Conservation (phyloP, 306 rosid genomes). For the Trifolium repens region DNA sequence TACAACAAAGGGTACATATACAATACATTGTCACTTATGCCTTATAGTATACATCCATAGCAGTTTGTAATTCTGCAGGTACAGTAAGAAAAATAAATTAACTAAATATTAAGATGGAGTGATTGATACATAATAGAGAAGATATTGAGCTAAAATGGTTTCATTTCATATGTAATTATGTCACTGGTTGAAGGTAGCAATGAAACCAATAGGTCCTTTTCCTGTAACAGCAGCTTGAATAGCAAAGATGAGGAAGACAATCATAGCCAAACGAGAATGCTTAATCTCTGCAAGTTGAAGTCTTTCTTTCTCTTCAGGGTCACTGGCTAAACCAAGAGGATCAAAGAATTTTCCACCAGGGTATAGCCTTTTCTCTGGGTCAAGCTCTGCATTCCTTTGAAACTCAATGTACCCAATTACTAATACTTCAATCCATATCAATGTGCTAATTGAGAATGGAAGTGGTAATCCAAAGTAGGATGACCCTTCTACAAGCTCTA, state of each 20-base stretch:
- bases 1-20: not conserved
- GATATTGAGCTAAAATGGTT: slow-evolving; percentile 4
- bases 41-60: slow-evolving; percentile 13
- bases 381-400: slow-evolving; percentile 84
- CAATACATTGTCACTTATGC: not conserved
- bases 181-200: slow-evolving; percentile 77
- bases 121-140: slow-evolving; percentile 1
- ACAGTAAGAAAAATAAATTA: too few species aligned
- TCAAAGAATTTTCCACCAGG: slow-evolving; percentile 83
- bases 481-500: slow-evolving; percentile 78
- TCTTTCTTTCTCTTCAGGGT: slow-evolving; percentile 66
- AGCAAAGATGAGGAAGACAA: slow-evolving; percentile 75
- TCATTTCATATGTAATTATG: slow-evolving; percentile 10
- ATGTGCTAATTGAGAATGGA: slow-evolving; percentile 66
- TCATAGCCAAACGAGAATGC: slow-evolving; percentile 79
- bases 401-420: slow-evolving; percentile 79
- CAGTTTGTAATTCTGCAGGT: slow-evolving; percentile 15
- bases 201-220: slow-evolving; percentile 71
- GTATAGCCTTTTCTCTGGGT: slow-evolving; percentile 76
- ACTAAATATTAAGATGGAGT: slow-evolving; percentile 23
- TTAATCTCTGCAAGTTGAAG: slow-evolving; percentile 88
- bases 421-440: slow-evolving; percentile 83
- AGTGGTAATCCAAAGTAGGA: slow-evolving; percentile 79
- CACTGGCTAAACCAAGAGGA: slow-evolving; percentile 66
- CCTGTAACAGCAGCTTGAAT: slow-evolving; percentile 81